Evolutionary conservation across 2,329 filamentous ascomycete species (phyloP).

Genomic region (Coniochaeta pulveracea): DNA sequence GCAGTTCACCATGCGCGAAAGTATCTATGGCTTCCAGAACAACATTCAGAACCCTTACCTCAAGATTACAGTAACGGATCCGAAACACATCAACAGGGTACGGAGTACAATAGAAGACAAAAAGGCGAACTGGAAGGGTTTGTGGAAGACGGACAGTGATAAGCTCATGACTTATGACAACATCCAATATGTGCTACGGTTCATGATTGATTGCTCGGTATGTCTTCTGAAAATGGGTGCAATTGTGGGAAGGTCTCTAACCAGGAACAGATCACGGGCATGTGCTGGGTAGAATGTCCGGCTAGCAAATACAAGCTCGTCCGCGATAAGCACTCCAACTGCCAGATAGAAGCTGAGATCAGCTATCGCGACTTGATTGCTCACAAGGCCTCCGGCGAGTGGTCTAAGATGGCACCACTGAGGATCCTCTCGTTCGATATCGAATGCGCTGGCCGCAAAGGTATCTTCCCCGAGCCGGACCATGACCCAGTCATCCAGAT

Average conservation of each 20-base stretch:
- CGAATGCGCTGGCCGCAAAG: constrained; percentile 94
- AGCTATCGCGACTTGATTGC: constrained; percentile 76
- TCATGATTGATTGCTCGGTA: constrained; percentile 95
- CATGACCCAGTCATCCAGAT: constrained; percentile 96
- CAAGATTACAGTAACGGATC: constrained; percentile 86
- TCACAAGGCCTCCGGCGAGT: constrained; percentile 82
- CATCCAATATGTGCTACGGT: constrained; percentile 86
- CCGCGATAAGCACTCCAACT: constrained; percentile 65
- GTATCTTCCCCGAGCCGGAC: constrained; percentile 89
- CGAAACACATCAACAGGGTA: constrained; percentile 69
- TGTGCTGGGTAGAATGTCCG: constrained; percentile 93
- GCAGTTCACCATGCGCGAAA: constrained; percentile 73
- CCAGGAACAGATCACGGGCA: constrained; percentile 60
- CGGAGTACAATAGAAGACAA: constrained; percentile 65
- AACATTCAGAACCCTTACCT: constrained; percentile 87
- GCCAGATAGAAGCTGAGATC: constrained; percentile 87
- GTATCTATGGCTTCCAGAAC: constrained; percentile 88
- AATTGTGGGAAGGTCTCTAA: not conserved
- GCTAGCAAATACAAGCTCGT: constrained; percentile 11
- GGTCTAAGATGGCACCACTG: constrained; percentile 94
- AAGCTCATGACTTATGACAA: constrained; percentile 89
- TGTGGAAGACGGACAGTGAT: constrained; percentile 59
- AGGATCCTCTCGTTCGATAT: constrained; percentile 96
- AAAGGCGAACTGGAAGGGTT: constrained; percentile 75
- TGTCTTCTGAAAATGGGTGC: not conserved